phyloP scores from a whole-genome alignment of 345 rosid genomes.

The Salix caprea region DNA sequence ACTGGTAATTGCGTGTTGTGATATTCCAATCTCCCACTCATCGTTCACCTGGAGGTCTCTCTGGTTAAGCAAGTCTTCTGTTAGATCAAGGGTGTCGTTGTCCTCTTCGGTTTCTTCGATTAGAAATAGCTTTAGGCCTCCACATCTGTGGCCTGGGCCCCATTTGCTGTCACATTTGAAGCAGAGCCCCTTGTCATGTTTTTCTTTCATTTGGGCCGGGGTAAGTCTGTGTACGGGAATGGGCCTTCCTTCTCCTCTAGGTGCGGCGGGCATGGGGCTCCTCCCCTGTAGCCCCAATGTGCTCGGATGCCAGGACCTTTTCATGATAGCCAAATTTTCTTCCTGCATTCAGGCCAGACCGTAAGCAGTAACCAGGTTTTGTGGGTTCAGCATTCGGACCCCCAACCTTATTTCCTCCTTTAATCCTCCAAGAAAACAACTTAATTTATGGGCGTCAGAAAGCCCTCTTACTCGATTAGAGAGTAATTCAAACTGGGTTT shows the following conservation, averaged over 20 bases:
- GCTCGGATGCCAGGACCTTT: background rate
- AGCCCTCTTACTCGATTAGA: background rate
- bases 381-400: background rate
- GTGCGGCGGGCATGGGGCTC: too few species aligned
- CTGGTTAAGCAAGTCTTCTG: too few species aligned
- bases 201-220: too few species aligned
- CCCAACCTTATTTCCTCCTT: too few species aligned
- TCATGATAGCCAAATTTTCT: background rate
- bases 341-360: background rate
- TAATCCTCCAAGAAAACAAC: background rate
- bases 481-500: background rate
- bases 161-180: background rate
- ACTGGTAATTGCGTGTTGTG: background rate
- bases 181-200: too few species aligned
- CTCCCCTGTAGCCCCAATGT: accelerated
- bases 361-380: accelerated
- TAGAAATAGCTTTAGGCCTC: background rate
- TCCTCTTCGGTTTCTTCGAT: background rate
- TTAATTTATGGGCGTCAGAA: background rate
- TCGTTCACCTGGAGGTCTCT: background rate
- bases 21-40: background rate
- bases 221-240: too few species aligned
- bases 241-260: accelerated
- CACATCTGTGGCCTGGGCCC: background rate
- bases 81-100: accelerated